These are phyloP conservation scores for Saccharomycopsis microspora DNA, from an alignment of 805 yeast genomes.

Conservation along the genomic window DNA sequence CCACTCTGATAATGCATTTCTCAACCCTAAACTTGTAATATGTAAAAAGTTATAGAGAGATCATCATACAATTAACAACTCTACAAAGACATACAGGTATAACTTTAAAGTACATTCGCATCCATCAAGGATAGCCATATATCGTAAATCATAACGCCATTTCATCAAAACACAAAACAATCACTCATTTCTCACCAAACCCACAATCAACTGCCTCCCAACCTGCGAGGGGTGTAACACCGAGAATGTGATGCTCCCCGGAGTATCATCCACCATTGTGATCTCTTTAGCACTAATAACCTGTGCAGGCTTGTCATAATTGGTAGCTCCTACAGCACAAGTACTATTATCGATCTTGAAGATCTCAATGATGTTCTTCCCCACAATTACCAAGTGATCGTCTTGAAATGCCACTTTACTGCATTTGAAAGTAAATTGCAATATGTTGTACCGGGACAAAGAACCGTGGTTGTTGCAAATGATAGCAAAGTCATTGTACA, in stretches of 20 bases:
- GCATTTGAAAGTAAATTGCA: slow-evolving; percentile 32
- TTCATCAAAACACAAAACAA: background rate
- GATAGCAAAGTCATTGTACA: slow-evolving; percentile 62
- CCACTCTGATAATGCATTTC: too few species aligned
- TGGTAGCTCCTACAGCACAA: slow-evolving; percentile 19
- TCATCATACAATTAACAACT: too few species aligned
- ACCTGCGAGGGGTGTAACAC: slow-evolving; percentile 57
- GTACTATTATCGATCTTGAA: slow-evolving; percentile 43
- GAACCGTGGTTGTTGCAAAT: slow-evolving; percentile 50
- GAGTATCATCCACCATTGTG: slow-evolving; percentile 28
- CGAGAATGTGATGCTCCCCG: slow-evolving; percentile 28
- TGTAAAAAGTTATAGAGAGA: too few species aligned
- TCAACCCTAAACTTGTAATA: too few species aligned
- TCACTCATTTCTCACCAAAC: slow-evolving; percentile 11
- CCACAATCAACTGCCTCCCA: slow-evolving; percentile 50
- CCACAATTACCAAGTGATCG: slow-evolving; percentile 40
- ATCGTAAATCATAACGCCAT: too few species aligned
- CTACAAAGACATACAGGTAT: too few species aligned
- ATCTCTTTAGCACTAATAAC: slow-evolving; percentile 65
- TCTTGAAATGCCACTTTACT: slow-evolving; percentile 30
- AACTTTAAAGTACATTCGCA: too few species aligned
- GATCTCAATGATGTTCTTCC: slow-evolving; percentile 61
- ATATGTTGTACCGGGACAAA: slow-evolving; percentile 30
- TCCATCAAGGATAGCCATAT: too few species aligned
- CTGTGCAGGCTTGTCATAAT: slow-evolving; percentile 43